A percentile compares a stretch with the other conserved stretches of the same genome.
Conservation (phyloP, 2,329 filamentous ascomycete genomes). For the Ascomycota sp. region DNA sequence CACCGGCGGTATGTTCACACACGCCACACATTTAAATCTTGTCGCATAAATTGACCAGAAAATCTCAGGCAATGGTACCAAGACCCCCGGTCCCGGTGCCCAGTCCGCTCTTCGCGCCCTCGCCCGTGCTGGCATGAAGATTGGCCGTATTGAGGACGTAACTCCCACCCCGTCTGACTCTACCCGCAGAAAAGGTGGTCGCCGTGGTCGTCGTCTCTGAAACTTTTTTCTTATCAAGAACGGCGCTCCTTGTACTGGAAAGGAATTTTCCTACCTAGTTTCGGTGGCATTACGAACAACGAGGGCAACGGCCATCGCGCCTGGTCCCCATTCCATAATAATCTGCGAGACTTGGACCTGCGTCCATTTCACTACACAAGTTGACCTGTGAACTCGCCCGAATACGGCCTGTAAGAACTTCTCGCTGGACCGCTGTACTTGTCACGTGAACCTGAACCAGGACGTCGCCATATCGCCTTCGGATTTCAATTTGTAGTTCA, state of each 20-base stretch:
- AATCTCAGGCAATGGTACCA: slow-evolving; percentile 73
- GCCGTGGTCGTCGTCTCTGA: slow-evolving; percentile 99
- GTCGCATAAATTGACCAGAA: not conserved
- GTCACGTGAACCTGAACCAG: too few relatives aligned
- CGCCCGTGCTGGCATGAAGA: slow-evolving; percentile 98
- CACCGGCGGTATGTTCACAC: slow-evolving; percentile 56
- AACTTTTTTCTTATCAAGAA: slow-evolving; percentile 7
- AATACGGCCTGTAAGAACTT: slow-evolving; percentile 17
- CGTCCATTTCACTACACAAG: slow-evolving; percentile 10
- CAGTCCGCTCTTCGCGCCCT: slow-evolving; percentile 97
- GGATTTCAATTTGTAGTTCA: too few relatives aligned
- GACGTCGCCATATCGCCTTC: too few relatives aligned
- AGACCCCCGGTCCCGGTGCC: slow-evolving; percentile 96
- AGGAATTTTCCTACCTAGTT: slow-evolving; percentile 23
- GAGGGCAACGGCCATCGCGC: slow-evolving; percentile 46
- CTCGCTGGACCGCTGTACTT: too few relatives aligned
- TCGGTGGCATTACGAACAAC: slow-evolving; percentile 47
- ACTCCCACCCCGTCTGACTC: slow-evolving; percentile 98
- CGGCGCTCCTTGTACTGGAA: slow-evolving; percentile 10
- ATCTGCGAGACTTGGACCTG: slow-evolving; percentile 16
- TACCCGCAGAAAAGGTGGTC: slow-evolving; percentile 99
- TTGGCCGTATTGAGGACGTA: slow-evolving; percentile 97
- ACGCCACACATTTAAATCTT: not conserved
- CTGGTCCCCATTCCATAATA: slow-evolving; percentile 38
- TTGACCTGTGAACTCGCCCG: slow-evolving; percentile 21